Percentiles rank a stretch among this genome's conserved stretches.
These are phyloP conservation scores for Leccinellum rugosiceps DNA, from an alignment of 768 basidiomycete species.

Conservation along the genomic window DNA sequence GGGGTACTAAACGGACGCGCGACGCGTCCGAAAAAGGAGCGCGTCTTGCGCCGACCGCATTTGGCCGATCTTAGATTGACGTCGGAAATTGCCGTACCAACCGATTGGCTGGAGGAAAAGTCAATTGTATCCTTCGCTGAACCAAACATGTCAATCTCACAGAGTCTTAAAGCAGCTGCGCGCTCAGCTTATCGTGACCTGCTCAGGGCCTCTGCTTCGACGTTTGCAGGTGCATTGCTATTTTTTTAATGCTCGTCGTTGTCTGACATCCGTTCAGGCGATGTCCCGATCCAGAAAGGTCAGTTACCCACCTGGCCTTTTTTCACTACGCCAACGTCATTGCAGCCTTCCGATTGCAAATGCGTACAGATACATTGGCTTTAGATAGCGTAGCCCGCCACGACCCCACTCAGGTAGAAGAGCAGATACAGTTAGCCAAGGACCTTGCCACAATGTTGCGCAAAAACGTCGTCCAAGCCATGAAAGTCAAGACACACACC, in stretches of 20 bases:
- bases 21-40: constrained; percentile 38
- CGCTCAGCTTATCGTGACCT: constrained; percentile 74
- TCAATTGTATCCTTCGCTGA: not conserved
- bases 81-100: constrained; percentile 11
- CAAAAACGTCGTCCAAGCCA: constrained; percentile 84
- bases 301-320: not conserved
- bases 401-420: constrained; percentile 48
- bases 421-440: constrained; percentile 54
- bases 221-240: constrained; percentile 54
- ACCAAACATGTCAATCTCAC: constrained; percentile 51
- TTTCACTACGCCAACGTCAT: constrained; percentile 4
- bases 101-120: constrained; percentile 15
- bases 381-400: constrained; percentile 38
- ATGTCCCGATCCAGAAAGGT: constrained; percentile 54
- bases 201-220: constrained; percentile 60
- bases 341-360: constrained; percentile 70
- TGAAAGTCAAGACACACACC: constrained; percentile 37
- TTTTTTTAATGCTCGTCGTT: not conserved
- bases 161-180: constrained; percentile 57
- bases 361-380: constrained; percentile 52
- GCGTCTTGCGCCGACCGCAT: constrained; percentile 38
- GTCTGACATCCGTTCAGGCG: constrained; percentile 40
- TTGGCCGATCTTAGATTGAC: constrained; percentile 34
- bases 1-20: constrained; percentile 21
- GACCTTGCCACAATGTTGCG: constrained; percentile 75